phyloP scores from a whole-genome alignment of 108 stramenopile species.

The Conticribra guillardii region DNA sequence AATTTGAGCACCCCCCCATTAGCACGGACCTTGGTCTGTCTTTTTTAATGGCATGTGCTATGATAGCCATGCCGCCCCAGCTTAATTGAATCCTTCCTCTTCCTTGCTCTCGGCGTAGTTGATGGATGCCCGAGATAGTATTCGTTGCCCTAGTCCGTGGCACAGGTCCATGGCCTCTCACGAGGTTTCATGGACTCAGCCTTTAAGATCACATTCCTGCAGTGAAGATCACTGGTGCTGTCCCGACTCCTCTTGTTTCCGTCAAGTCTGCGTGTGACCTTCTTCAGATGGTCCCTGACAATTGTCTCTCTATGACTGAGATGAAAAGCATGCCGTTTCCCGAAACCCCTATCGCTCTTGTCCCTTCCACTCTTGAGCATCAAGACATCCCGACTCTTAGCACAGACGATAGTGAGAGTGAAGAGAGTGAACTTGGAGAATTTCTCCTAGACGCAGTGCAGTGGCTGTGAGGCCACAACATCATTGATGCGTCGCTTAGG shows the following conservation, averaged over 20 bases:
- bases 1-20: not conserved
- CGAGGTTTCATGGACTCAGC: constrained; percentile 34
- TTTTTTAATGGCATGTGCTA: constrained; percentile 21
- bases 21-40: constrained; percentile 28
- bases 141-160: constrained; percentile 5
- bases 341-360: not conserved
- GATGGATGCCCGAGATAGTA: constrained; percentile 6
- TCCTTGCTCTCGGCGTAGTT: constrained; percentile 3
- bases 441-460: constrained; percentile 68
- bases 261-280: constrained; percentile 16
- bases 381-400: not conserved
- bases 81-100: too few relatives aligned
- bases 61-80: too few relatives aligned
- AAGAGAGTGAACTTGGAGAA: constrained; percentile 51
- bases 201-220: constrained; percentile 89
- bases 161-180: not conserved
- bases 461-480: too few relatives aligned
- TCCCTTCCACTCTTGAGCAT: not conserved
- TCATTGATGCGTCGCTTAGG: too few relatives aligned
- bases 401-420: not conserved
- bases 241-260: constrained; percentile 46
- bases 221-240: constrained; percentile 87
- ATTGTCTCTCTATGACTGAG: constrained; percentile 9
- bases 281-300: constrained; percentile 14
- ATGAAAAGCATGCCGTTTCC: not conserved